Evolutionary conservation across 345 rosid species (phyloP).

Genomic region (Pistacia integerrima): DNA sequence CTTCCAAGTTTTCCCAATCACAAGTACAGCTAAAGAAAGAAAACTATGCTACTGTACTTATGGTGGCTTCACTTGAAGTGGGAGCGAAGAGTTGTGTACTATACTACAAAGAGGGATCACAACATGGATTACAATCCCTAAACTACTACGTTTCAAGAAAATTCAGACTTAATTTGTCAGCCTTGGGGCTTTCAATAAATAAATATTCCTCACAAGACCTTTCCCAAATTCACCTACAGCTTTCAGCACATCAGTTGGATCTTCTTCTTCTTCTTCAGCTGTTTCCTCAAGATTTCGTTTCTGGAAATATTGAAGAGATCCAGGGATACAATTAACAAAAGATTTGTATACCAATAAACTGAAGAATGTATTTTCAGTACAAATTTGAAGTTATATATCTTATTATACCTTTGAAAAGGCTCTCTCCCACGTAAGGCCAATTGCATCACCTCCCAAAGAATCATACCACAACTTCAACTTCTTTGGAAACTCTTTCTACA

Average conservation of each 20-base stretch:
- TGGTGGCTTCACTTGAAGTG: background rate
- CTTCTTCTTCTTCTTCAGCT: conserved; percentile 33
- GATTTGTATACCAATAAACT: background rate
- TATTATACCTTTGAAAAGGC: conserved; percentile 57
- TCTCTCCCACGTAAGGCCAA: conserved; percentile 83
- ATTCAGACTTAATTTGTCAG: background rate
- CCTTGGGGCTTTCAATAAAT: conserved; percentile 64
- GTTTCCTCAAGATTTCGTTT: conserved; percentile 65
- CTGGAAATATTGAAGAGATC: conserved; percentile 34
- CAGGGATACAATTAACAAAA: background rate
- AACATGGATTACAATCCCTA: background rate
- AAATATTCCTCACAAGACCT: conserved; percentile 74
- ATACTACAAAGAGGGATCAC: background rate
- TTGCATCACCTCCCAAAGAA: conserved; percentile 78
- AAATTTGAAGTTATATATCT: background rate
- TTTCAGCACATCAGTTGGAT: conserved; percentile 56
- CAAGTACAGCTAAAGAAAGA: background rate
- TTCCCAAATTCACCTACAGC: conserved; percentile 71
- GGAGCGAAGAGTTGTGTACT: background rate
- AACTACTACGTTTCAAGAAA: background rate
- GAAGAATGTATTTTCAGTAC: background rate
- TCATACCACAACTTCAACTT: conserved; percentile 81
- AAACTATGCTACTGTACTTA: background rate
- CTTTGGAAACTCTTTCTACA: conserved; percentile 60
- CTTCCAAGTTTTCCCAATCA: background rate